These are phyloP conservation scores for Filosporella fistucella DNA, from an alignment of 495 filamentous ascomycete genomes.

Conservation along the genomic window DNA sequence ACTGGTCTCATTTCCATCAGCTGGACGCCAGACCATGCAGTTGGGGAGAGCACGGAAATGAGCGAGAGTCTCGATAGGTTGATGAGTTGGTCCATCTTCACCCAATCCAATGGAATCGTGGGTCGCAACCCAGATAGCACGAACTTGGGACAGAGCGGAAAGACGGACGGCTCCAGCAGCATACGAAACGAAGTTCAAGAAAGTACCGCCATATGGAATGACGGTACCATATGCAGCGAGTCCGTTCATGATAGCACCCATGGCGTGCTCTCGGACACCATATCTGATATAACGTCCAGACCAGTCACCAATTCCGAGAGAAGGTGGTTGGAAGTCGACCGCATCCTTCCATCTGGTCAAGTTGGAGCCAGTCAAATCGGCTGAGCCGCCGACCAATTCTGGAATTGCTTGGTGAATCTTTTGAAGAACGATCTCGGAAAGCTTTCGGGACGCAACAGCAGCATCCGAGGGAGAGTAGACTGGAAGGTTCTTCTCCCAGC, in stretches of 20 bases:
- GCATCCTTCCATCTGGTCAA: conserved; percentile 97
- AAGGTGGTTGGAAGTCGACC: conserved; percentile 93
- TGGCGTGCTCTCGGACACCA: conserved; percentile 95
- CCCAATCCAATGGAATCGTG: conserved; percentile 99
- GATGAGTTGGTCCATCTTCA: conserved; percentile 98
- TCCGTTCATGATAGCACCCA: conserved; percentile 99
- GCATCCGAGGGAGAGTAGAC: conserved; percentile 84
- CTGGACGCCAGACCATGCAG: conserved; percentile 99
- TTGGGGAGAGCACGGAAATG: conserved; percentile 99
- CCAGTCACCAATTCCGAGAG: conserved; percentile 79
- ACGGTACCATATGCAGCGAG: conserved; percentile 92
- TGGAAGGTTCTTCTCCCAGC: conserved; percentile 94
- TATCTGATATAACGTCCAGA: conserved; percentile 92
- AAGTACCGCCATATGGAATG: conserved; percentile 91
- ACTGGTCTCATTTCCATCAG: conserved; percentile 97
- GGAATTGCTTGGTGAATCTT: conserved; percentile 80
- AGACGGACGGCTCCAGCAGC: conserved; percentile 93
- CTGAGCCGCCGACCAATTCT: conserved; percentile 92
- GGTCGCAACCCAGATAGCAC: conserved; percentile 93
- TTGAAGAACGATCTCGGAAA: conserved; percentile 89
- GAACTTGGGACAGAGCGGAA: conserved; percentile 85
- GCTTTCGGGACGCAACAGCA: conserved; percentile 86
- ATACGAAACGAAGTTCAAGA: conserved; percentile 99
- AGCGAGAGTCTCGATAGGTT: conserved; percentile 98
- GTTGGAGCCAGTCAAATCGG: conserved; percentile 97